These are phyloP conservation scores for Trichoderma harzianum DNA, from an alignment of 2,329 filamentous ascomycete genomes.

Conservation along the genomic window DNA sequence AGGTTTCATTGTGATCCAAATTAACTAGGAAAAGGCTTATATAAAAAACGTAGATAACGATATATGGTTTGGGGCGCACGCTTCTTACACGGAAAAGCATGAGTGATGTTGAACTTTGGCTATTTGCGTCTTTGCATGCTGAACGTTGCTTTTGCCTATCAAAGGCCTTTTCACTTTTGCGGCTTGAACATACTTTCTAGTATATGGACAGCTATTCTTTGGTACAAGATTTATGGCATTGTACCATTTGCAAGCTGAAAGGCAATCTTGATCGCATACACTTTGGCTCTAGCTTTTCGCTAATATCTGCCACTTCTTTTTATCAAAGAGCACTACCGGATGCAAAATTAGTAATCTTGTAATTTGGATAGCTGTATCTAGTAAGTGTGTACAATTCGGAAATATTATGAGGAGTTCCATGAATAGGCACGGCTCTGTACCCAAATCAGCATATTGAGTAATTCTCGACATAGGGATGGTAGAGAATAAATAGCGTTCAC, in stretches of 20 bases:
- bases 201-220: background rate
- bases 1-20: rapidly evolving
- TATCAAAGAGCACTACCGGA: background rate
- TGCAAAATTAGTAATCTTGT: background rate
- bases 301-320: background rate
- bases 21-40: background rate
- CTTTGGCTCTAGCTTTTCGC: background rate
- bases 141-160: background rate
- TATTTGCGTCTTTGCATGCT: background rate
- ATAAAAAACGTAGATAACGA: background rate
- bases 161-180: background rate
- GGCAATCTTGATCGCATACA: background rate
- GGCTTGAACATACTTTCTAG: background rate
- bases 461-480: background rate
- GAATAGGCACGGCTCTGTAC: background rate
- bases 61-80: background rate
- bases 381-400: background rate
- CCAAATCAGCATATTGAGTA: background rate
- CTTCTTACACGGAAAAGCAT: background rate
- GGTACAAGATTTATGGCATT: background rate
- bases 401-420: background rate
- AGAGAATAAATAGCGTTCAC: background rate
- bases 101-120: background rate
- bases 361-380: background rate
- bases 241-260: background rate